phyloP scores from a whole-genome alignment of 2,329 filamentous ascomycete genomes.

The Davidsoniella eucalypti region DNA sequence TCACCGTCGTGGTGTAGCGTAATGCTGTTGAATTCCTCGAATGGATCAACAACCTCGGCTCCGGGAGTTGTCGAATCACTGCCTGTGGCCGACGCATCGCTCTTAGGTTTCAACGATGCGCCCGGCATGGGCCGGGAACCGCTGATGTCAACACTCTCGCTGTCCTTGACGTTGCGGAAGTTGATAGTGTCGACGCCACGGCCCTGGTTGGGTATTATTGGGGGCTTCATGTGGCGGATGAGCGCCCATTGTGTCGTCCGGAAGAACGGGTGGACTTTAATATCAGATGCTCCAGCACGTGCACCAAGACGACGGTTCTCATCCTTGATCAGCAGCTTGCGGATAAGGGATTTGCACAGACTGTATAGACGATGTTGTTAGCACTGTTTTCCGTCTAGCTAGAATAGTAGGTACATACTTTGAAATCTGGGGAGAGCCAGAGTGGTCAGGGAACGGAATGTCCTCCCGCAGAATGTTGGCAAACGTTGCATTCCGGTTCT shows the following conservation, averaged over 20 bases:
- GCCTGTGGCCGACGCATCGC: not conserved
- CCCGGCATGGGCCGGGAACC: slow-evolving; percentile 32
- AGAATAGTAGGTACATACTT: slow-evolving; percentile 46
- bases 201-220: slow-evolving; percentile 84
- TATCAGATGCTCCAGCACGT: slow-evolving; percentile 86
- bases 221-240: slow-evolving; percentile 93
- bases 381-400: slow-evolving; percentile 8
- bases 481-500: slow-evolving; percentile 96
- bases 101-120: slow-evolving; percentile 8
- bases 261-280: slow-evolving; percentile 94
- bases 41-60: slow-evolving; percentile 70
- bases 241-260: slow-evolving; percentile 90
- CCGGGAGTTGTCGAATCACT: slow-evolving; percentile 65
- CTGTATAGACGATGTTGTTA: slow-evolving; percentile 28
- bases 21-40: slow-evolving; percentile 97
- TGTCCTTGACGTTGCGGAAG: slow-evolving; percentile 96
- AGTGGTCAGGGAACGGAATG: slow-evolving; percentile 85
- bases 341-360: slow-evolving; percentile 88
- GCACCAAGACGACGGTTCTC: slow-evolving; percentile 87
- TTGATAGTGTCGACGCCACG: slow-evolving; percentile 88
- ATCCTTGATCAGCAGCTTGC: slow-evolving; percentile 95
- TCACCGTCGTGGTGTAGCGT: slow-evolving; percentile 94
- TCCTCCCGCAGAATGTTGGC: slow-evolving; percentile 94
- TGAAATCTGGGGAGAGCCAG: slow-evolving; percentile 68
- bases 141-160: slow-evolving; percentile 77